Evolutionary conservation across 768 basidiomycete species (phyloP), one percentile per base, ranked within the genome.

Genomic region (Trametes coccinea): DNA sequence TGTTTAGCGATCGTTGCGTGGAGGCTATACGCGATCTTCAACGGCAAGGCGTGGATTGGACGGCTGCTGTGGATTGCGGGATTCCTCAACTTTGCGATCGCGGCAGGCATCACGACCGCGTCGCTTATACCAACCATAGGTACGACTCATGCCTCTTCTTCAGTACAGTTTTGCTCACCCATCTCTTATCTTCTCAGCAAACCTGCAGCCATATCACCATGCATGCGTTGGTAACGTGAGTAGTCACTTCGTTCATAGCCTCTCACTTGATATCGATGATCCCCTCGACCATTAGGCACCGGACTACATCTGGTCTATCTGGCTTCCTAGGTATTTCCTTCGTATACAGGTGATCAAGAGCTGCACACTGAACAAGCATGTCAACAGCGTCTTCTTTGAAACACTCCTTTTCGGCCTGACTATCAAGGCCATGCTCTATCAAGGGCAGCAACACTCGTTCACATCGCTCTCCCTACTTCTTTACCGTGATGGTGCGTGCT

Each of bases 361-460:
- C 27, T 53, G 46, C 45, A 27, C 22, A 6, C 14, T n/a, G n/a
- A 43, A 43, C 14, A 2, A 2, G 51, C 27, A 13, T 2, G 3
- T 8, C 0, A 41, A 17, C 34, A 71, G 70, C 54, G 56, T 72
- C 49, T 29, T 72, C 44, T 72, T 72, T 55, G 71, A 72, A 45
- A 65, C 69, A 27, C 65, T 70, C 61, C 69, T 72, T 61, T 72
- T 72, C 50, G 60, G 55, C 7, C 64, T 70, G 10, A 72, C 71
- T 0, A 60, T 72, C 44, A 29, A 50, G 34, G 71, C 69, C 27
- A 60, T 72, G 62, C 46, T 69, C 45, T 49, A 62, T 17, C 66
- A 67, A 59, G 65, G 66, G 29, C 53, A 59, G 45, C 59, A 63
- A 22, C 66, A 58, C 31, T 69, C 69, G 10, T 63, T 72, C 29